These are phyloP conservation scores for Lactarius sp. DNA, from an alignment of 768 basidiomycete species.

Conservation along the genomic window DNA sequence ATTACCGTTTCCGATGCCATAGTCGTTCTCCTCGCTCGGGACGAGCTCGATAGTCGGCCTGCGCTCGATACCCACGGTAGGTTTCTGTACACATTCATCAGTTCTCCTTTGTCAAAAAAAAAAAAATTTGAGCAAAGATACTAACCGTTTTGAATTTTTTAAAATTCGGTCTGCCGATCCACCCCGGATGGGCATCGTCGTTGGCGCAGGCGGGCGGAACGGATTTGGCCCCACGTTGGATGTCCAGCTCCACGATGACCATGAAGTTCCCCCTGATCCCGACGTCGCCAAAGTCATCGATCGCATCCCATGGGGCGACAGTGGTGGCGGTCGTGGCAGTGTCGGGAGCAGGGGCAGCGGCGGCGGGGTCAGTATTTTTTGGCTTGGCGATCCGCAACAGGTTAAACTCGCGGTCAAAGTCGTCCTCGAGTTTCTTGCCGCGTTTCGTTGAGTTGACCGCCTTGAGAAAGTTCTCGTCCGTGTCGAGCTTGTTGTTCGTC, in stretches of 20 bases:
- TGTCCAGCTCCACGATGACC: slow-evolving; percentile 61
- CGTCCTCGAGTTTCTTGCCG: slow-evolving; percentile 60
- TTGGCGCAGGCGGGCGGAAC: not conserved
- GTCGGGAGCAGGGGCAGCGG: not conserved
- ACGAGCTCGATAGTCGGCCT: slow-evolving; percentile 46
- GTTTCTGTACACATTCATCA: slow-evolving; percentile 27
- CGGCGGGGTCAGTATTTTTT: slow-evolving; percentile 27
- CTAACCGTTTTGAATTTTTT: slow-evolving; percentile 70
- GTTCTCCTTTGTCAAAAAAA: not conserved
- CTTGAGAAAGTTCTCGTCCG: slow-evolving; percentile 57
- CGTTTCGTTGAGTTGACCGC: slow-evolving; percentile 65
- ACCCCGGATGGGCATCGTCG: slow-evolving; percentile 26
- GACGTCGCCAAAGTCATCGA: slow-evolving; percentile 61
- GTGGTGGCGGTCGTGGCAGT: not conserved
- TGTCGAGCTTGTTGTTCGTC: slow-evolving; percentile 37
- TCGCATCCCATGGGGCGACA: slow-evolving; percentile 49
- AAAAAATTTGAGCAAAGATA: slow-evolving; percentile 4
- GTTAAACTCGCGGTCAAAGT: slow-evolving; percentile 72
- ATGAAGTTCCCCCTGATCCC: slow-evolving; percentile 68
- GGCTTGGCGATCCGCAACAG: slow-evolving; percentile 63
- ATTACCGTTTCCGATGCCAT: slow-evolving; percentile 49
- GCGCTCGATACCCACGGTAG: slow-evolving; percentile 21
- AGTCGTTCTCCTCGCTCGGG: slow-evolving; percentile 47
- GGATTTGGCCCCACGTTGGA: slow-evolving; percentile 28
- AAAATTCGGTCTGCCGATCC: slow-evolving; percentile 53